Conservation (phyloP, 768 basidiomycete genomes). For the Rhodotorula babjevae region DNA sequence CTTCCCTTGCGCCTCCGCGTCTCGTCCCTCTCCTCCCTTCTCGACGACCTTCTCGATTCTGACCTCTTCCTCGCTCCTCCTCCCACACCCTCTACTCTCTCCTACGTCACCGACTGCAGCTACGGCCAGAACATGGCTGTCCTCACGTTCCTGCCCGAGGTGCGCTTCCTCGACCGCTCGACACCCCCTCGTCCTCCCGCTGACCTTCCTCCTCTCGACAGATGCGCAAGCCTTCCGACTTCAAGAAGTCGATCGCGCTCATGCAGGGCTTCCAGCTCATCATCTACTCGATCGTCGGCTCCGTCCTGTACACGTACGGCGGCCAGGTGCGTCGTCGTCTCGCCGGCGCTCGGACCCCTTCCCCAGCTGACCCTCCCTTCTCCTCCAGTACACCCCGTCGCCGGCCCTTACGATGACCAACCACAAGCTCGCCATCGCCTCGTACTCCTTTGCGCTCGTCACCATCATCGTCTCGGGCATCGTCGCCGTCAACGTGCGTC, state of each 20-base stretch:
- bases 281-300: conserved; percentile 15
- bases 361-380: background rate
- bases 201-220: too few relatives aligned
- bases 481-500: background rate
- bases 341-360: too few relatives aligned
- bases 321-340: conserved; percentile 8
- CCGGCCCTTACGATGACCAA: conserved; percentile 5
- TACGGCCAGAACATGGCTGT: conserved; percentile 15
- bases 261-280: conserved; percentile 8
- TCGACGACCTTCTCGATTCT: too few relatives aligned
- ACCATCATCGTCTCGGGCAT: conserved; percentile 18
- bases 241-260: background rate
- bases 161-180: too few relatives aligned
- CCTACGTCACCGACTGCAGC: background rate
- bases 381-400: background rate
- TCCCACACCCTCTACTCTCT: too few relatives aligned
- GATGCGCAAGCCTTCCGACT: background rate
- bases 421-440: background rate
- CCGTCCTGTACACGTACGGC: conserved; percentile 5
- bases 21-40: too few relatives aligned
- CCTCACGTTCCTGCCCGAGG: conserved; percentile 13
- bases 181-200: too few relatives aligned
- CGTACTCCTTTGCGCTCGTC: conserved; percentile 17
- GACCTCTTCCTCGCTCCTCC: too few relatives aligned
- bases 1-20: too few relatives aligned